A percentile compares a stretch with the other conserved stretches of the same genome.
These are phyloP conservation scores for Geranium rotundifolium DNA, from an alignment of 345 rosid genomes.

Conservation along the genomic window DNA sequence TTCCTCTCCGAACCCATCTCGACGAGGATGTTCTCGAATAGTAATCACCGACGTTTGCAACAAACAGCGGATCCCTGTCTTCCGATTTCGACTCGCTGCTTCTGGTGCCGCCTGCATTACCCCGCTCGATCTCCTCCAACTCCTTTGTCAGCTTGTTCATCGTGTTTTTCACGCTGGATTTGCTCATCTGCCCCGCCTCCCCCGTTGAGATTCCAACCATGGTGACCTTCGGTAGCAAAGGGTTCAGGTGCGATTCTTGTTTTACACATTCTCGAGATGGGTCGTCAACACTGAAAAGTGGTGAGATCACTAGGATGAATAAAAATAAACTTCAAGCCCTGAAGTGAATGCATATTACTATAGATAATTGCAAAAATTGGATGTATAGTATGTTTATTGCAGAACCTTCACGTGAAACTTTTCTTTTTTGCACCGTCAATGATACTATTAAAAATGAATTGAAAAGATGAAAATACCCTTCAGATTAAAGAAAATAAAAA, in stretches of 20 bases:
- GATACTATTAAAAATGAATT: no score
- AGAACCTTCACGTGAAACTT: no score
- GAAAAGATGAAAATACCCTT: no score
- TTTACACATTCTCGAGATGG: conserved; percentile 20
- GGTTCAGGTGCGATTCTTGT: conserved; percentile 36
- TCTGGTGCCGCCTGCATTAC: conserved; percentile 20
- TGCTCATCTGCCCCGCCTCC: conserved; percentile 67
- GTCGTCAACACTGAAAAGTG: conserved; percentile 16
- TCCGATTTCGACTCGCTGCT: conserved; percentile 24
- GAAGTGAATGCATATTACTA: background rate
- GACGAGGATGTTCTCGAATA: conserved; percentile 55
- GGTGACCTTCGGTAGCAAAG: conserved; percentile 91
- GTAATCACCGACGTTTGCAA: conserved; percentile 84
- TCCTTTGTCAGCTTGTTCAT: conserved; percentile 68
- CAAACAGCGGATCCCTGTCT: conserved; percentile 85
- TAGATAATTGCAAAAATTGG: no score
- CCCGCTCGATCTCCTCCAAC: conserved; percentile 60
- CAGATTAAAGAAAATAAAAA: no score
- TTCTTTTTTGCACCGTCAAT: no score
- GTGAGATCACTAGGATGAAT: no score
- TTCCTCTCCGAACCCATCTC: conserved; percentile 46
- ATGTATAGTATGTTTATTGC: no score
- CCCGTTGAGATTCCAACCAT: conserved; percentile 93
- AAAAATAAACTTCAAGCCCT: no score
- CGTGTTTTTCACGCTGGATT: conserved; percentile 69